Evolutionary conservation across 805 yeast genomes (phyloP), one percentile per base, ranked within the genome.

Genomic region (Blastobotrys peoriensis): DNA sequence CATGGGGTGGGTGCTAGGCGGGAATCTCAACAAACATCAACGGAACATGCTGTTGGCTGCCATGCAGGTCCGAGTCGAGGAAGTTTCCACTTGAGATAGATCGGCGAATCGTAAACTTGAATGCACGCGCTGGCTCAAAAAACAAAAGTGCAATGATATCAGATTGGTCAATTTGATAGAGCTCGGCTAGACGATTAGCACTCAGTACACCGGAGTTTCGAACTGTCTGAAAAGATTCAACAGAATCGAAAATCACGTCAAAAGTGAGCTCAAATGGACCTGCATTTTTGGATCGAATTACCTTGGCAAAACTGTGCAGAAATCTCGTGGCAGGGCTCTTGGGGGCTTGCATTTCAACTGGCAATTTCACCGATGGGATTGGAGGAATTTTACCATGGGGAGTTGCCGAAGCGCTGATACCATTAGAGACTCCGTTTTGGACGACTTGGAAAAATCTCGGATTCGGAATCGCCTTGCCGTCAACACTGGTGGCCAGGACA

Each of bases 21-120:
- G n/a, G n/a, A n/a, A n/a, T n/a, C n/a, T 82, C 71, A 6, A 36
- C 9, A 36, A 36, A 36, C 40, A 36, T 36, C 33, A 36, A 27
- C 16, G 40, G 40, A 6, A 36, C 40, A 36, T 36, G 40, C 40
- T 36, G 27, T 18, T 36, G 40, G 16, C 40, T 36, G 16, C 40
- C 40, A 18, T 36, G 40, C 13, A 36, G 13, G 15, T 36, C 40
- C 6, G 9, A 10, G 16, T 36, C 40, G 6, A 10, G 15, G 18
- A 20, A 36, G 8, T 23, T 15, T 13, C 33, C 40, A 36, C 33
- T 9, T 18, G 40, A 13, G 15, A 9, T 6, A 10, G 27, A 6
- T 22, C 40, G 27, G 6, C n/a, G 13, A 19, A 36, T 36, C 9
- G 40, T 36, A 13, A 36, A 36, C 30, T 36, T 36, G 40, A 36